Conservation (phyloP, 148 eudicot genomes). For the Polygonum aviculare region DNA sequence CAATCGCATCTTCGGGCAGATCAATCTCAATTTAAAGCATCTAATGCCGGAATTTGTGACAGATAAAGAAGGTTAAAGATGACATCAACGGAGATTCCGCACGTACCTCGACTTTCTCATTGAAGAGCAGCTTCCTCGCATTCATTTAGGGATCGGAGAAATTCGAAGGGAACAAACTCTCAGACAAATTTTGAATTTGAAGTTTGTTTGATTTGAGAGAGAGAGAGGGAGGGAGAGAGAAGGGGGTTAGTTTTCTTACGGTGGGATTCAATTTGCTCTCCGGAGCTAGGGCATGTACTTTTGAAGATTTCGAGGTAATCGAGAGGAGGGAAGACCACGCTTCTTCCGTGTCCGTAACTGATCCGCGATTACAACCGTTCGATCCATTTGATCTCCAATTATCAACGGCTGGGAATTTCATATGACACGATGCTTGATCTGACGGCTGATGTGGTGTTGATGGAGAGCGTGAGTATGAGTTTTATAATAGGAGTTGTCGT, state of each 20-base stretch:
- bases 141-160: slow-evolving; percentile 6
- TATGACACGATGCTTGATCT: neutral
- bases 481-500: neutral
- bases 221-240: neutral
- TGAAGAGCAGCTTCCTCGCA: slow-evolving; percentile 11
- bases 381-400: neutral
- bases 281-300: slow-evolving; percentile 4
- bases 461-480: neutral
- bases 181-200: neutral
- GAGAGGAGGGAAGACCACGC: neutral
- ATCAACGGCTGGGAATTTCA: neutral
- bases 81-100: neutral
- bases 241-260: slow-evolving; percentile 1
- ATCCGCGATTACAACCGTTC: neutral
- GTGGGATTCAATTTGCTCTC: slow-evolving; percentile 6
- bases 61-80: neutral
- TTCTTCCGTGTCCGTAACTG: neutral
- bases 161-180: neutral
- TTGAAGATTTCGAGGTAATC: neutral
- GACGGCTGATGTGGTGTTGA: neutral
- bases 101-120: slow-evolving; percentile 14
- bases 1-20: neutral
- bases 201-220: neutral
- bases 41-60: neutral
- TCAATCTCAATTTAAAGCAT: neutral